phyloP scores from a whole-genome alignment of 1,139 yeast species.

The Suzukiozyma palmioleophila region DNA sequence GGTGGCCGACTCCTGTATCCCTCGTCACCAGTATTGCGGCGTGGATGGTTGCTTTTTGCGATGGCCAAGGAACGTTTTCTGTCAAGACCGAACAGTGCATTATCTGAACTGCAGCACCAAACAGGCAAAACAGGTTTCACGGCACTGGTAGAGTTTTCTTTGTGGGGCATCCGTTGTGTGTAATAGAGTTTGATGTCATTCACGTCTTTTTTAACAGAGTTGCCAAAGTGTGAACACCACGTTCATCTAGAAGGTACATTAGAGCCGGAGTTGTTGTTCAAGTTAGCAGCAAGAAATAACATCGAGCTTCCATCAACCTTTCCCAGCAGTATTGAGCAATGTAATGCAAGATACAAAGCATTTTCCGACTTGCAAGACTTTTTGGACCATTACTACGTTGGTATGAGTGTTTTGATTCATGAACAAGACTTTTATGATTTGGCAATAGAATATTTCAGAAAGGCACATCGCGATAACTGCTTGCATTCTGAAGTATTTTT shows the following conservation, averaged over 20 bases:
- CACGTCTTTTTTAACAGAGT: conserved; percentile 47
- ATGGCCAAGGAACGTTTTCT: no score
- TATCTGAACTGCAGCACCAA: no score
- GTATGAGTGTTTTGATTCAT: conserved; percentile 63
- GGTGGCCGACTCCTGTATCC: no score
- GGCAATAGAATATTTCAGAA: conserved; percentile 67
- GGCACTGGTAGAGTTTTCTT: no score
- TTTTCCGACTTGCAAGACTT: conserved; percentile 73
- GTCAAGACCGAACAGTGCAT: no score
- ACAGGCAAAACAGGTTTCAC: no score
- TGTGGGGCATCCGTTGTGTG: no score
- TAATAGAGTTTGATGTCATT: not conserved
- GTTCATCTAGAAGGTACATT: conserved; percentile 78
- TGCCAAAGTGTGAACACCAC: conserved; percentile 83
- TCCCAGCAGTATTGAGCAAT: conserved; percentile 51
- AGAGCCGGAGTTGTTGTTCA: conserved; percentile 65
- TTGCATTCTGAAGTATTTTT: conserved; percentile 69
- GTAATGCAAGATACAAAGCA: conserved; percentile 52
- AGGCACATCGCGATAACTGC: conserved; percentile 59
- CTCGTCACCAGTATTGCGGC: no score
- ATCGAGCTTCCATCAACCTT: conserved; percentile 55
- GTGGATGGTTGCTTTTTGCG: no score
- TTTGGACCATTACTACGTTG: conserved; percentile 71
- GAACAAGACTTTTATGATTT: conserved; percentile 68
- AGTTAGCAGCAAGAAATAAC: conserved; percentile 55